phyloP scores from a whole-genome alignment of 495 filamentous ascomycete species.

The Lineolata rhizophorae region DNA sequence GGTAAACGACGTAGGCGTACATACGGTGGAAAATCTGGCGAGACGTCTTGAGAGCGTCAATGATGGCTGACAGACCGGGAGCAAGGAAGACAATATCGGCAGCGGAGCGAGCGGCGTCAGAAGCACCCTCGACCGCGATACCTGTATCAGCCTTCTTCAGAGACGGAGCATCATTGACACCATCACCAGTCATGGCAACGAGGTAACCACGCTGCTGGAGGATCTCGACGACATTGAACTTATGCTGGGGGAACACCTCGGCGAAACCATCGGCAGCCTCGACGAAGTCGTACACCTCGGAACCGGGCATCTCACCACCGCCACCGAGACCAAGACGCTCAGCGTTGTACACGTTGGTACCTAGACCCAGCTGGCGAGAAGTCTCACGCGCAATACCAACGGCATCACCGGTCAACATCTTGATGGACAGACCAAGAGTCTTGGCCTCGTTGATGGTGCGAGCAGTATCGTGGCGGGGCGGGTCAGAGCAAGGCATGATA shows the following conservation, averaged over 20 bases:
- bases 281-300: constrained; percentile 83
- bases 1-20: constrained; percentile 92
- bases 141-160: constrained; percentile 89
- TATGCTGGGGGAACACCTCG: constrained; percentile 94
- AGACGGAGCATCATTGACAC: constrained; percentile 92
- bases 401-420: constrained; percentile 94
- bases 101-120: constrained; percentile 78
- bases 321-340: constrained; percentile 67
- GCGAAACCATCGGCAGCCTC: constrained; percentile 89
- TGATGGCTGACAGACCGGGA: constrained; percentile 79
- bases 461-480: constrained; percentile 76
- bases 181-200: constrained; percentile 95
- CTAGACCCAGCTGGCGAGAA: constrained; percentile 71
- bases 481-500: constrained; percentile 84
- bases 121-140: constrained; percentile 86
- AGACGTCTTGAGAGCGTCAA: constrained; percentile 80
- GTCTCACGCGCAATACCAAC: constrained; percentile 86
- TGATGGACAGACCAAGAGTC: constrained; percentile 68
- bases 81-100: constrained; percentile 82
- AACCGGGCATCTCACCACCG: constrained; percentile 77
- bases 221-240: constrained; percentile 94
- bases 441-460: constrained; percentile 81
- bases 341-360: constrained; percentile 86
- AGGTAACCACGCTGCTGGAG: constrained; percentile 91
- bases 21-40: constrained; percentile 94